A percentile compares a stretch with the other conserved stretches of the same genome.
phyloP scores from a whole-genome alignment of 306 rosid species.

The Ziziphus jujuba region DNA sequence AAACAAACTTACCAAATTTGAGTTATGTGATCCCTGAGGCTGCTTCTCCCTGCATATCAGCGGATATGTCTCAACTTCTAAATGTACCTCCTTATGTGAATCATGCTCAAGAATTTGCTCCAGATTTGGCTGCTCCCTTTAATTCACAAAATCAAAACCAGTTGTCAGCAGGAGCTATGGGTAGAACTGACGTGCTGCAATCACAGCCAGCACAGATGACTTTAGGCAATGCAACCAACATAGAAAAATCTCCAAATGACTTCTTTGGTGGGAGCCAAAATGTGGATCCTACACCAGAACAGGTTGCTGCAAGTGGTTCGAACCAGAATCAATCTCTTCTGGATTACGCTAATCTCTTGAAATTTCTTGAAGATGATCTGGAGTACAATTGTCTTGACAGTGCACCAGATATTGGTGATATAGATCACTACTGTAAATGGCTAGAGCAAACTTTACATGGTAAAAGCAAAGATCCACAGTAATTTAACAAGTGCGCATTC shows the following conservation, averaged over 20 bases:
- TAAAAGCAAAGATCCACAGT: neutral
- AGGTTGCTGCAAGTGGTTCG: conserved; percentile 17
- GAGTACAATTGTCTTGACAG: conserved; percentile 5
- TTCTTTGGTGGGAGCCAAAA: conserved; percentile 21
- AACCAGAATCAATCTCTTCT: conserved; percentile 17
- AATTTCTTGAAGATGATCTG: conserved; percentile 33
- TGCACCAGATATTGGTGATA: conserved; percentile 11
- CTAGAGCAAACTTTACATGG: neutral
- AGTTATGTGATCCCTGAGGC: neutral
- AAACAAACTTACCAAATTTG: conserved; percentile 13
- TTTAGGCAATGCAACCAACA: neutral
- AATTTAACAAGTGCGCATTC: neutral
- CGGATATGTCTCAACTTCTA: neutral
- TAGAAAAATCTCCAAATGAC: conserved; percentile 6
- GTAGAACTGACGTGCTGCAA: conserved; percentile 3
- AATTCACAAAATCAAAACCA: conserved; percentile 21
- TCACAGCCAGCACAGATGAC: neutral
- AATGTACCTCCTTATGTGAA: neutral
- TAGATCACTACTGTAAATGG: conserved; percentile 16
- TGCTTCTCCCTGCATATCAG: conserved; percentile 4
- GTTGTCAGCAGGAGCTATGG: neutral
- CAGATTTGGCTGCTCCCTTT: conserved; percentile 3
- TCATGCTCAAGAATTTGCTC: conserved; percentile 5
- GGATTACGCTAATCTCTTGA: conserved; percentile 21
- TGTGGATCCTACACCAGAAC: conserved; percentile 8